Base-by-base conservation (phyloP, 495 filamentous ascomycete species). In the Aspergillus baeticus region DNA sequence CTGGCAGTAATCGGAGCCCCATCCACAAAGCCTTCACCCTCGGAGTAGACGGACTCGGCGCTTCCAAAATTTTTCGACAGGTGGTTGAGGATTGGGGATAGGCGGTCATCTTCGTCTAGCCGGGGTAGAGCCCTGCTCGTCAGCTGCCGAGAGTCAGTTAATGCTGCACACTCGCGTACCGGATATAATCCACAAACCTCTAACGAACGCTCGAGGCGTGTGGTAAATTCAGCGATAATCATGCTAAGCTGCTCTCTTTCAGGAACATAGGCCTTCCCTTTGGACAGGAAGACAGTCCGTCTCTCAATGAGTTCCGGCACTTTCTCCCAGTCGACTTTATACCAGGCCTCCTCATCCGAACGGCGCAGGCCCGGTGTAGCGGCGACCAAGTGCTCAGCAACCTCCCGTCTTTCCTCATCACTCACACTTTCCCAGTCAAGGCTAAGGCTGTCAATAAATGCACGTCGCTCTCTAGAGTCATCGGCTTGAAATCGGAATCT, bases 31-130 rank as follows among this genome's bases (percentile, higher is more conserved):
- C 81, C 77, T 54, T 84, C 82, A 29, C 77, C 67, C 54, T 81
- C 80, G 21, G 82, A 77, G 74, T 91, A 94, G 34, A 84, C 81
- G 5, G 89, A 84, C 60, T 96, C 93, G 8, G 94, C 94, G 6
- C 92, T 88, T 57, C 90, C 85, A 68, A 98, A 98, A 70, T 92
- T 93, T 66, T 92, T 89, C 35, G 89, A 90, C 17, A 98, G 83
- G 66, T 99, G 95, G 52, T 90, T 81, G 29, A 99, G 81, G 67
- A 99, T 98, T 0, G 95, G 95, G 1, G 89, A 88, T 15, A 99
- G 83, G 33, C 95, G 89, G 70, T 97, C 92, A 67, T 99, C 94
- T 76, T 99, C 95, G 64, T 99, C 95, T 15, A 99, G 81, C 1
- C 92, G 86, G 0, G 95, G 95, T 6, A 98, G 81, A 5, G 91